Base-by-base conservation (phyloP, 441 rosid genomes). In the Aquilaria agallochum region DNA sequence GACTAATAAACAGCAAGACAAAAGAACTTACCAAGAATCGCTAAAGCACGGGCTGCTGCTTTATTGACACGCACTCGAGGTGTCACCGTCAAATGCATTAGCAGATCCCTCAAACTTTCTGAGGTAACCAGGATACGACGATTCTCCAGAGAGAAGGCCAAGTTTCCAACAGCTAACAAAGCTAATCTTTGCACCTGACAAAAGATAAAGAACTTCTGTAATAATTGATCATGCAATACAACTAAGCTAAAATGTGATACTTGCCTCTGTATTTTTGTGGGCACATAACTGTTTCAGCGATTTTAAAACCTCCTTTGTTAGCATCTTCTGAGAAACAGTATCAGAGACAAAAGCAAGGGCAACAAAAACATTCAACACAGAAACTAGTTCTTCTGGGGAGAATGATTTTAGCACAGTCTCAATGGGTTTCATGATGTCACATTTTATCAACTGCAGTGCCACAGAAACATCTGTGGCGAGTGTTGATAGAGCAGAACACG, bases 21-120 rank as follows among this genome's bases (percentile, higher is more conserved):
- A 60, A 53, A 59, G 66, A 55, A 81, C 83, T 74, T 64, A 95
- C 99, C 99, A 60, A 95, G 96, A 81, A 95, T 88, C 58, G 99
- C 99, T 78, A 95, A 76, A 68, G 98, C 98, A 69, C 99, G 95
- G 66, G 95, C 97, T 7, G 99, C 98, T 54, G 97, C 98, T 86
- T 83, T 95, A 71, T 80, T 89, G 54, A 95, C 97, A 56, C 86
- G 80, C 71, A 89, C 84, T 74, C 88, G 96, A 74, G 86, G 81
- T 66, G 87, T 72, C 68, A 82, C 83, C 14, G 96, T 89, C 78
- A 95, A 78, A 52, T 87, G 92, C 87, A 86, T 63, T 56, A 95
- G 78, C 71, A 95, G 89, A 64, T 92, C 99, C 58, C 83, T 82
- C 80, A 95, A 83, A 79, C 99, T 95, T 82, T 95, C 99, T 60